Conservation (phyloP, 257 asterid genomes). For the Solanum pimpinellifolium region DNA sequence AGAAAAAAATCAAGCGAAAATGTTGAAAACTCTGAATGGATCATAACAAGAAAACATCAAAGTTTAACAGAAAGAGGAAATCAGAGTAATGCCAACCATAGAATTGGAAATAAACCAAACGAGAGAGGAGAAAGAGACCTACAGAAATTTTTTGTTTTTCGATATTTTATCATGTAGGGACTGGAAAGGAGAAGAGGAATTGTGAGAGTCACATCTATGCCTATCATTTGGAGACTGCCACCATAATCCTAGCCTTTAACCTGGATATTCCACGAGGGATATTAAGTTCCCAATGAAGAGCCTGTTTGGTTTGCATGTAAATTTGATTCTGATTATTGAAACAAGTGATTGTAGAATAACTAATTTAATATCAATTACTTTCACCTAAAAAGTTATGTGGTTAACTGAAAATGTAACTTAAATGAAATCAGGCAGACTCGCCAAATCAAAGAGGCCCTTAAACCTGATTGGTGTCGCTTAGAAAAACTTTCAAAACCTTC, state of each 20-base stretch:
- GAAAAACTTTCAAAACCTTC: not conserved
- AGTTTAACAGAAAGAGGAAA: not conserved
- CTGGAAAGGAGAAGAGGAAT: not conserved
- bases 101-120: not conserved
- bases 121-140: not conserved
- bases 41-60: not conserved
- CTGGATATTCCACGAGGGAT: not conserved
- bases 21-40: not conserved
- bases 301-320: not conserved
- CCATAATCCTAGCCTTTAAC: not conserved
- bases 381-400: not conserved
- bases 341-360: not conserved
- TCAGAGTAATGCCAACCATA: not conserved
- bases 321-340: not conserved
- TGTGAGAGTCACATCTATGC: not conserved
- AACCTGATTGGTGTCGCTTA: not conserved
- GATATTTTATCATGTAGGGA: not conserved
- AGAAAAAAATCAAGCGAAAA: not conserved
- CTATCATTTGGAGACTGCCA: not conserved
- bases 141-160: not conserved
- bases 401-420: not conserved
- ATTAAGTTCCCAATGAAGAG: not conserved
- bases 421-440: not conserved
- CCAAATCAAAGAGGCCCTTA: not conserved
- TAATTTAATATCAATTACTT: not conserved